These are phyloP conservation scores for Quercus bicolor DNA, from an alignment of 306 rosid genomes.

Conservation along the genomic window DNA sequence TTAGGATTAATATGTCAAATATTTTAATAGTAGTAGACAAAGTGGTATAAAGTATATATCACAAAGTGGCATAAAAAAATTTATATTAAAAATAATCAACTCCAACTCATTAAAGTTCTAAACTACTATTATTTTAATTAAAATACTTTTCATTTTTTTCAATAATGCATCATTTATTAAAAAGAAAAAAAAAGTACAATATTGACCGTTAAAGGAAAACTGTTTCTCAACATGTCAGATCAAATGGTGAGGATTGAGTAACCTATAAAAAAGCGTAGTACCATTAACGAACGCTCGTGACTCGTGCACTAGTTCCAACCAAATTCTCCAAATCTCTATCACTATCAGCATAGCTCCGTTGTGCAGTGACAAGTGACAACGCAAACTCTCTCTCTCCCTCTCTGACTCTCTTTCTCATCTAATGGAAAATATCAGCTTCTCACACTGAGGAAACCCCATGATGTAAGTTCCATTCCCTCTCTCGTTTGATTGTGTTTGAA, in stretches of 20 bases:
- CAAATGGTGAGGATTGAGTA: not conserved
- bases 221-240: not conserved
- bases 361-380: constrained; percentile 11
- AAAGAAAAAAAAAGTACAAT: too few relatives aligned
- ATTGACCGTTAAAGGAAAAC: too few relatives aligned
- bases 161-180: too few relatives aligned
- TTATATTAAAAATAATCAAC: too few relatives aligned
- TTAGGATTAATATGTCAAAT: too few relatives aligned
- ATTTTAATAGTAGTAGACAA: too few relatives aligned
- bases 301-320: not conserved
- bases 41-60: too few relatives aligned
- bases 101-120: too few relatives aligned
- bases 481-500: not conserved
- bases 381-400: not conserved
- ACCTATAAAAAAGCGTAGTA: not conserved
- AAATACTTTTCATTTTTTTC: too few relatives aligned
- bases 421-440: not conserved
- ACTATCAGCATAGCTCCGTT: constrained; percentile 16
- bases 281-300: not conserved
- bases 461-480: constrained; percentile 22
- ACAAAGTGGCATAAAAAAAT: too few relatives aligned
- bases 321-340: not conserved
- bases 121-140: too few relatives aligned
- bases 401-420: not conserved
- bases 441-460: not conserved